A percentile compares a stretch with the other conserved stretches of the same genome.
Evolutionary conservation across 2,329 filamentous ascomycete genomes (phyloP).

Genomic region (Aspergillus sp.): DNA sequence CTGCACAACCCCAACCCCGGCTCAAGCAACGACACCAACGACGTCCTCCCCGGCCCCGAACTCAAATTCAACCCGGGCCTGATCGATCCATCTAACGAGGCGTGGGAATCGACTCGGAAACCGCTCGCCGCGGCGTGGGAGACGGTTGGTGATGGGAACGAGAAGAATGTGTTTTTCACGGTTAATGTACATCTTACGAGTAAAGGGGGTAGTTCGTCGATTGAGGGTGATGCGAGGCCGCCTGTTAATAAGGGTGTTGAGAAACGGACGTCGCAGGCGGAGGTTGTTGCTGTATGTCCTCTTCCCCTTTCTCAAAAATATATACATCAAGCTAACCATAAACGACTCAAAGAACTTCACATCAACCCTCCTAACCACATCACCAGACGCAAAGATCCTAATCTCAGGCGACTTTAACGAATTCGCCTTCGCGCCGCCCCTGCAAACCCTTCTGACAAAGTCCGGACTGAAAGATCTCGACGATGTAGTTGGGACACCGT

Average conservation of each 20-base stretch:
- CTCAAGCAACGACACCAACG: constrained; percentile 49
- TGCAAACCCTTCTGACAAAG: constrained; percentile 49
- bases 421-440: constrained; percentile 59
- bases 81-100: constrained; percentile 58
- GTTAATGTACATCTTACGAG: constrained; percentile 66
- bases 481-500: constrained; percentile 49
- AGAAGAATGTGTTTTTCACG: constrained; percentile 54
- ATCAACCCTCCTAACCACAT: constrained; percentile 51
- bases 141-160: constrained; percentile 49
- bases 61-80: constrained; percentile 66
- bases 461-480: constrained; percentile 61
- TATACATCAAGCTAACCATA: neutral
- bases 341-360: constrained; percentile 45
- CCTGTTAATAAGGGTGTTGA: constrained; percentile 62
- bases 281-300: constrained; percentile 51
- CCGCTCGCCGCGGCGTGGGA: constrained; percentile 64
- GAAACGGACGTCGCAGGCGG: constrained; percentile 53
- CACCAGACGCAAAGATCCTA: constrained; percentile 56
- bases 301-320: no score
- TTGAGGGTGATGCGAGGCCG: constrained; percentile 62
- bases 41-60: constrained; percentile 53
- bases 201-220: constrained; percentile 61
- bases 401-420: constrained; percentile 69
- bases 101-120: constrained; percentile 61
- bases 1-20: constrained; percentile 59